Evolutionary conservation across 208 protist species (phyloP).

Genomic region (Jaenimonas drosophilae): DNA sequence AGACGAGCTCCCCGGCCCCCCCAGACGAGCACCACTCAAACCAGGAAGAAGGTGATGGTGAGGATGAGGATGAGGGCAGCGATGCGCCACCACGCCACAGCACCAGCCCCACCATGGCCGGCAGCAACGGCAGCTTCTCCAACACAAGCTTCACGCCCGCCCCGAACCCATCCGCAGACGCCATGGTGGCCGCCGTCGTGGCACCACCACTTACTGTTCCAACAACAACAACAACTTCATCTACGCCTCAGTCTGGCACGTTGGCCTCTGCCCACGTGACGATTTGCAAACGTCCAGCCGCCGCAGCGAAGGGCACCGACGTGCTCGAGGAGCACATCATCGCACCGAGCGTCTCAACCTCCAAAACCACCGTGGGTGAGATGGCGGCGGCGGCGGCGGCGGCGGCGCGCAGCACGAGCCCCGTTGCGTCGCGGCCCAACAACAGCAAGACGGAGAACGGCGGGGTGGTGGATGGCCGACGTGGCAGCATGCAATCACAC

Average conservation of each 20-base stretch:
- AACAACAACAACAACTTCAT: background rate
- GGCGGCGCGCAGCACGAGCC: background rate
- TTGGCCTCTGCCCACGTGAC: slow-evolving; percentile 51
- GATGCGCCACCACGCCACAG: no score
- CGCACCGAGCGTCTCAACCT: background rate
- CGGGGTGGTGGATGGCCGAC: no score
- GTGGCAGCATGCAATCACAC: no score
- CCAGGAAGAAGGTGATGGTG: no score
- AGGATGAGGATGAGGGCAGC: no score
- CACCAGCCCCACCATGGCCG: no score
- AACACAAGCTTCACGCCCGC: background rate
- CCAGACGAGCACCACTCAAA: no score
- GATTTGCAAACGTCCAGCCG: slow-evolving; percentile 54
- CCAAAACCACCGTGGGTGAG: background rate
- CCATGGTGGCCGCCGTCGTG: background rate
- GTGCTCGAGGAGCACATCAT: slow-evolving; percentile 16
- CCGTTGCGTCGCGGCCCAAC: background rate
- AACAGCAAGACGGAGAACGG: no score
- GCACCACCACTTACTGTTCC: background rate
- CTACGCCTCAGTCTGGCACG: background rate
- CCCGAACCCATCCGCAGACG: background rate
- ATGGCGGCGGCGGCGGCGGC: background rate
- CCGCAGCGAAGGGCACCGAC: slow-evolving; percentile 40
- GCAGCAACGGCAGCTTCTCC: background rate
- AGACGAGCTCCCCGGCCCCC: no score